These are phyloP conservation scores for Xerocomus amazonicus DNA, from an alignment of 1,284 basidiomycete genomes.

Conservation along the genomic window DNA sequence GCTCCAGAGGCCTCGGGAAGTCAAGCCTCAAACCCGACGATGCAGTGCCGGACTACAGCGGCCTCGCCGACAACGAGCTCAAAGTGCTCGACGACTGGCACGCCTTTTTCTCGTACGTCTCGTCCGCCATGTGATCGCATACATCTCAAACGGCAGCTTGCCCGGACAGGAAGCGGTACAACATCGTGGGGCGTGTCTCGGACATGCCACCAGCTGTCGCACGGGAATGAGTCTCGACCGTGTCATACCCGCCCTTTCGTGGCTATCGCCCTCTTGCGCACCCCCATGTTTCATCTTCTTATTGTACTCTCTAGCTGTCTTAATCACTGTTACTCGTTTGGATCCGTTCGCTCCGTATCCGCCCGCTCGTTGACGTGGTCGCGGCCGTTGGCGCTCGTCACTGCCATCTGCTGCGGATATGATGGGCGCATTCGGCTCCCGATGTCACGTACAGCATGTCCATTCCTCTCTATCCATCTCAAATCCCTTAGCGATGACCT, in stretches of 20 bases:
- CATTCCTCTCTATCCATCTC: too few relatives aligned
- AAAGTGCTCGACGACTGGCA: conserved; percentile 93
- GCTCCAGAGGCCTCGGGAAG: conserved; percentile 76
- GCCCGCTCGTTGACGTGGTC: background rate
- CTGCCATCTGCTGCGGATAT: background rate
- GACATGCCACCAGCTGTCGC: conserved; percentile 41
- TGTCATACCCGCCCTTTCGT: background rate
- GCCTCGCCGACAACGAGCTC: conserved; percentile 68
- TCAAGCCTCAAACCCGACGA: conserved; percentile 87
- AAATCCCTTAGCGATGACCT: background rate
- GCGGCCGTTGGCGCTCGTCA: background rate
- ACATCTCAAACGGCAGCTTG: background rate
- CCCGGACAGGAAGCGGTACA: conserved; percentile 69
- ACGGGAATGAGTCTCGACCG: background rate
- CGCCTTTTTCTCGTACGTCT: conserved; percentile 61
- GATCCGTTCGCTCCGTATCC: background rate
- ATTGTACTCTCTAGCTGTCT: conserved; percentile 2
- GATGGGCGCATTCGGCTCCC: background rate
- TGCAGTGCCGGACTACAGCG: conserved; percentile 85
- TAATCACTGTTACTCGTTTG: conserved; percentile 2
- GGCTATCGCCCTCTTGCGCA: background rate
- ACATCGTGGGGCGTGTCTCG: conserved; percentile 68
- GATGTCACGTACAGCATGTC: background rate
- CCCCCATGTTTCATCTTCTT: background rate
- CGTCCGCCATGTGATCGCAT: too few relatives aligned